Base-by-base conservation (phyloP, 441 rosid genomes). In the Gossypium lobatum region DNA sequence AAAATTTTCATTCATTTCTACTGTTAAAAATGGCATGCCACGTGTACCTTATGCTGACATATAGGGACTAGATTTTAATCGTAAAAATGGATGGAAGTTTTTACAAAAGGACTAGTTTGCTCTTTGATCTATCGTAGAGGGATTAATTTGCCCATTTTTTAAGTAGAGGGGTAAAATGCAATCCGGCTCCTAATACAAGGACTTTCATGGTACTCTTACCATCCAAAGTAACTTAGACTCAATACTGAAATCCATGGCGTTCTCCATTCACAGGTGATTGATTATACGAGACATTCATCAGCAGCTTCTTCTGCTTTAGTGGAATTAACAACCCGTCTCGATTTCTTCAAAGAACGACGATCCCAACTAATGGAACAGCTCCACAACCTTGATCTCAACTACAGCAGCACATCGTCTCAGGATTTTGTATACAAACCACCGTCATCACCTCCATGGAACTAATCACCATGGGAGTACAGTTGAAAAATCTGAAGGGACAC, bases 291-390 rank as follows among this genome's bases (percentile, higher is more conserved):
- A 81, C 95, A 88, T 80, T 96, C 90, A 16, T 76, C 93, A 18
- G 83, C 91, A 48, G 90, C 95, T 37, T 87, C 98, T 75, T 88
- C 97, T 31, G 94, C 98, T 46, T 73, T 94, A 75, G 96, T 92
- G 73, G 97, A 92, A 86, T 80, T 94, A 83, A 94, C 97, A 26
- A 85, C 90, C 13, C 91, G 96, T 37, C 97, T 94, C 16, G 98
- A 94, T 80, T 94, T 92, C 83, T 94, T 94, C 90, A 94, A 94
- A 83, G 97, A 92, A 85, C 85, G 95, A 78, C 96, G 98, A 61
- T 89, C 97, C 25, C 97, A 94, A 82, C 88, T 94, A 13, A 94
- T 94, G 96, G 97, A 92, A 76, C 98, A 94, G 81, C 96, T 94
- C 74, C 97, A 92, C 78, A 90, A 86, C 85, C 96, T 94, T 11